A percentile compares a stretch with the other conserved stretches of the same genome.
These are phyloP conservation scores for Colletotrichum graminicola DNA, from an alignment of 2,329 filamentous ascomycete species.

Conservation along the genomic window DNA sequence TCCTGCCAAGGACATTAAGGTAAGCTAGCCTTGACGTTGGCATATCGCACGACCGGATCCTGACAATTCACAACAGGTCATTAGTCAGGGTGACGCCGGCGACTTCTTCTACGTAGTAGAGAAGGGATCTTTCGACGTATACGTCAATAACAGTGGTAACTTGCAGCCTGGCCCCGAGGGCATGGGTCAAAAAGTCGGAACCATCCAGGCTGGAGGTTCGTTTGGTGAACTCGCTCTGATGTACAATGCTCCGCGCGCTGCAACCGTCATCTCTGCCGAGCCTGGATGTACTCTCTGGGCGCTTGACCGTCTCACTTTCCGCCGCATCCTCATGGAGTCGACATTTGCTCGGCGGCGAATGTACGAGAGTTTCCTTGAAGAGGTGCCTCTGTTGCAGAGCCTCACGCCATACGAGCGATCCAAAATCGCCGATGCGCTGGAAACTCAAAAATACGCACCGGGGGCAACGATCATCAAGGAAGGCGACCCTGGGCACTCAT, in stretches of 20 bases:
- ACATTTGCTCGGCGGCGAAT: conserved; percentile 95
- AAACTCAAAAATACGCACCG: conserved; percentile 86
- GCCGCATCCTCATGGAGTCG: conserved; percentile 97
- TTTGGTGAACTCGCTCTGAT: conserved; percentile 98
- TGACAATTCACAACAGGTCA: conserved; percentile 73
- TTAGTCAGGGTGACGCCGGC: conserved; percentile 93
- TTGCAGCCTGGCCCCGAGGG: conserved; percentile 85
- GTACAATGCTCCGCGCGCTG: conserved; percentile 97
- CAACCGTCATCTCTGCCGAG: conserved; percentile 89
- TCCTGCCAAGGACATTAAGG: conserved; percentile 86
- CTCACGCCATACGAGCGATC: conserved; percentile 93
- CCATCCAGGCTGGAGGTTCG: conserved; percentile 87
- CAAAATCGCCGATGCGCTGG: conserved; percentile 96
- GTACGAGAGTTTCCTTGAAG: conserved; percentile 97
- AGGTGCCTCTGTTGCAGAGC: conserved; percentile 85
- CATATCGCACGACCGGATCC: conserved; percentile 19
- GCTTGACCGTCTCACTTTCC: conserved; percentile 94
- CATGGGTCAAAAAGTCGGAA: conserved; percentile 84
- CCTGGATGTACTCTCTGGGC: conserved; percentile 88
- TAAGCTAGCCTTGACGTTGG: conserved; percentile 49
- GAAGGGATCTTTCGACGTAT: conserved; percentile 88
- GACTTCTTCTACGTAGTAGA: conserved; percentile 99
- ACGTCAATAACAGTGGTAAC: conserved; percentile 83
- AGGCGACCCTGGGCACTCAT: conserved; percentile 90
- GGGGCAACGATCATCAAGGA: conserved; percentile 90